Evolutionary conservation across 2,329 filamentous ascomycete species (phyloP).

Genomic region (Hypomyces rosellus): DNA sequence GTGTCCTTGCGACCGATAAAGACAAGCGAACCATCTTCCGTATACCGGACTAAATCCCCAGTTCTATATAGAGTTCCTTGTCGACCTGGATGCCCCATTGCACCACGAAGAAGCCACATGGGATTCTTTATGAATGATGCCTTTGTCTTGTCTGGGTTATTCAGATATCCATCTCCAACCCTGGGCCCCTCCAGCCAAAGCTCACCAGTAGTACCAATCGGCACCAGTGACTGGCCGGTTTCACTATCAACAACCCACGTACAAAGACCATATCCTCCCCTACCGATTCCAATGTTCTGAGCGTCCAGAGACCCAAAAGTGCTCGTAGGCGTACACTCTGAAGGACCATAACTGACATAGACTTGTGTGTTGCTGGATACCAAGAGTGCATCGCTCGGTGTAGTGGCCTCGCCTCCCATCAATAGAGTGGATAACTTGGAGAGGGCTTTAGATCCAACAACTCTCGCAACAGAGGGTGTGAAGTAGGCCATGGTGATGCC

Average conservation of each 20-base stretch:
- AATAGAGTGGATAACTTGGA: too few species aligned
- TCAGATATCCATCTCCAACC: slow-evolving; percentile 6
- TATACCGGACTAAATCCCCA: slow-evolving; percentile 9
- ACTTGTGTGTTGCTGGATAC: too few species aligned
- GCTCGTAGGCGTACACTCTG: not conserved
- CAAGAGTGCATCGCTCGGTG: too few species aligned
- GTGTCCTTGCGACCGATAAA: slow-evolving; percentile 7
- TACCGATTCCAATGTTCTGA: not conserved
- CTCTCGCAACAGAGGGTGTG: slow-evolving; percentile 6
- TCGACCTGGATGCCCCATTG: too few species aligned
- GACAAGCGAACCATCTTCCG: not conserved
- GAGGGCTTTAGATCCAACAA: not conserved
- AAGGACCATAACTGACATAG: too few species aligned
- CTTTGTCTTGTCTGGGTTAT: not conserved
- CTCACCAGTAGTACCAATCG: slow-evolving; percentile 7
- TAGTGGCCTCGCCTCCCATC: too few species aligned
- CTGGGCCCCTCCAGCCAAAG: slow-evolving; percentile 5
- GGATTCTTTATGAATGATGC: too few species aligned
- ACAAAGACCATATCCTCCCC: not conserved
- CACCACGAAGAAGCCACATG: too few species aligned
- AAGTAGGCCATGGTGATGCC: not conserved
- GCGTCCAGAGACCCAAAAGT: not conserved
- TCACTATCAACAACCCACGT: slow-evolving; percentile 4
- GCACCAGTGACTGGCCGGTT: not conserved
- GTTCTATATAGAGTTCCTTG: slow-evolving; percentile 3